Evolutionary conservation across 768 basidiomycete species (phyloP).

Genomic region (Clathrus columnatus): DNA sequence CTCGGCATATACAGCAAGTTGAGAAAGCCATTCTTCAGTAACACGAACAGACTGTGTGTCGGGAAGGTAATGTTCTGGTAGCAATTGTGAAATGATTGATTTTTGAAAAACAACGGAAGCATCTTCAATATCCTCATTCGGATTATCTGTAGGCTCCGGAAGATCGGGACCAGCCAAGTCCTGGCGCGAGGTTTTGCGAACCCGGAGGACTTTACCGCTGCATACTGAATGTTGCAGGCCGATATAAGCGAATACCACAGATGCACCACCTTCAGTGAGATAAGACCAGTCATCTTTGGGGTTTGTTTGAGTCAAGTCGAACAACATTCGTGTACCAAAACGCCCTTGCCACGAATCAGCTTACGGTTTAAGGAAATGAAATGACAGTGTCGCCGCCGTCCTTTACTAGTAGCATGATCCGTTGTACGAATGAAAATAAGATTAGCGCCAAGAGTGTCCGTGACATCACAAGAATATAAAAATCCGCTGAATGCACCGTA

Average conservation of each 20-base stretch:
- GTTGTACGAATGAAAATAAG: background rate
- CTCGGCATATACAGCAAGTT: conserved; percentile 40
- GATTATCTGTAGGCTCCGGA: conserved; percentile 27
- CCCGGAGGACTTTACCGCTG: conserved; percentile 60
- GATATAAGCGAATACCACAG: conserved; percentile 76
- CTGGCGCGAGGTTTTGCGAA: conserved; percentile 47
- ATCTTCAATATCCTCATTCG: conserved; percentile 31
- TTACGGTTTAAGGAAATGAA: background rate
- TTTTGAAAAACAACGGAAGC: conserved; percentile 48
- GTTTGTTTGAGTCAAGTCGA: conserved; percentile 21
- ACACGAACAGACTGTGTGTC: conserved; percentile 39
- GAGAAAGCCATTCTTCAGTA: conserved; percentile 49
- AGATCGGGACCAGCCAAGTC: conserved; percentile 14
- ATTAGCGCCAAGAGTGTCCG: background rate
- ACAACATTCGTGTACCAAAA: background rate
- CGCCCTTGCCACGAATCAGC: background rate
- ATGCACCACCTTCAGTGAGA: conserved; percentile 87
- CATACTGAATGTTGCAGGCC: conserved; percentile 47
- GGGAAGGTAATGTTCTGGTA: conserved; percentile 55
- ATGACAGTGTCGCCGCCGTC: too few species aligned
- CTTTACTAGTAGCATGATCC: background rate
- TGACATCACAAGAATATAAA: too few species aligned
- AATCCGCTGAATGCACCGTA: too few species aligned
- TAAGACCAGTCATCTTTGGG: conserved; percentile 62
- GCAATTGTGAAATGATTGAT: conserved; percentile 52